Conservation (phyloP, 2,329 filamentous ascomycete species). For the Scedosporium aurantiacum region DNA sequence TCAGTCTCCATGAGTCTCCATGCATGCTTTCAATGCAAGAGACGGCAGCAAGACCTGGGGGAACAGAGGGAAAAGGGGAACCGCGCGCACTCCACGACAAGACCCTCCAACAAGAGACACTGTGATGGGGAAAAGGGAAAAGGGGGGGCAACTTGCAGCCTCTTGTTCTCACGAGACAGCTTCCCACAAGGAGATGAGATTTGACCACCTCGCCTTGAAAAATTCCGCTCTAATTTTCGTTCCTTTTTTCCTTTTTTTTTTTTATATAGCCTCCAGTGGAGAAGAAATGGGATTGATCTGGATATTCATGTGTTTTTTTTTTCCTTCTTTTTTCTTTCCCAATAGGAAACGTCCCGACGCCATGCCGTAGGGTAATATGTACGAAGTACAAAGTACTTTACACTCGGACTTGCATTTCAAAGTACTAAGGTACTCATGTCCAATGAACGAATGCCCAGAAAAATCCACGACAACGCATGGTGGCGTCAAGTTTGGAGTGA, state of each 20-base stretch:
- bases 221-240: background rate
- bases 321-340: background rate
- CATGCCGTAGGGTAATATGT: too few species aligned
- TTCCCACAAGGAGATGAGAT: too few species aligned
- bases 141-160: too few species aligned
- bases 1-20: background rate
- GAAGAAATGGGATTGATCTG: background rate
- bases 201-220: background rate
- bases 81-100: background rate
- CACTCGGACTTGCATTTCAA: background rate
- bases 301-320: background rate
- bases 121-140: too few species aligned
- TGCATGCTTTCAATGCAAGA: constrained; percentile 1
- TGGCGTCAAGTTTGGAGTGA: background rate
- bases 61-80: background rate
- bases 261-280: background rate
- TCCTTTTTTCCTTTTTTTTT: background rate
- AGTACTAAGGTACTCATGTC: too few species aligned
- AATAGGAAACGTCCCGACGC: too few species aligned
- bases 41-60: background rate
- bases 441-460: background rate
- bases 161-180: too few species aligned
- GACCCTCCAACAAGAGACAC: too few species aligned
- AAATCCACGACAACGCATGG: background rate
- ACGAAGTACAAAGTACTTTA: too few species aligned